phyloP scores from a whole-genome alignment of 1,139 yeast species.

The Cylindricascospora bacillispora region DNA sequence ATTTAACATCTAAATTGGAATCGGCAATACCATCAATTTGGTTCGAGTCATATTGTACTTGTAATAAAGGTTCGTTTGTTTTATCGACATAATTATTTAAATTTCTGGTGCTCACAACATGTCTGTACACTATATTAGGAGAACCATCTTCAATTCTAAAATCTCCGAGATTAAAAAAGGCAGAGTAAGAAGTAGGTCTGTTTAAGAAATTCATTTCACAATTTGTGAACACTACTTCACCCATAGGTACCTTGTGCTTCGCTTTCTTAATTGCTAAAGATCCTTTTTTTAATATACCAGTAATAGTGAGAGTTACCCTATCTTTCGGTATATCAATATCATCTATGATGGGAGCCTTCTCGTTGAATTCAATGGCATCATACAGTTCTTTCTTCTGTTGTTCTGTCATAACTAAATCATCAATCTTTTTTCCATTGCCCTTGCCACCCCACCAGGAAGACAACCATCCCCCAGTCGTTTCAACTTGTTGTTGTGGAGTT shows the following conservation, averaged over 20 bases:
- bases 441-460: constrained; percentile 46
- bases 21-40: constrained; percentile 82
- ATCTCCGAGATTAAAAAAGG: constrained; percentile 65
- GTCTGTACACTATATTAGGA: constrained; percentile 57
- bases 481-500: neutral
- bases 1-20: constrained; percentile 55
- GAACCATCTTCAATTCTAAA: constrained; percentile 84
- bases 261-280: constrained; percentile 48
- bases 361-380: constrained; percentile 90
- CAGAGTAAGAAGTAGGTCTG: constrained; percentile 64
- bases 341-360: constrained; percentile 39
- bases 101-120: constrained; percentile 70
- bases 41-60: constrained; percentile 68
- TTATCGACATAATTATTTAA: constrained; percentile 14
- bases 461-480: constrained; percentile 38
- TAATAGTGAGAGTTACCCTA: constrained; percentile 51
- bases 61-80: constrained; percentile 52
- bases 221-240: constrained; percentile 73
- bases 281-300: constrained; percentile 62
- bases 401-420: constrained; percentile 37
- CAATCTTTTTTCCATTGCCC: constrained; percentile 17
- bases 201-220: constrained; percentile 63
- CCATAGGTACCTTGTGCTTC: constrained; percentile 37
- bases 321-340: constrained; percentile 63
- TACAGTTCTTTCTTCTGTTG: constrained; percentile 75